Evolutionary conservation across 1,284 basidiomycete species (phyloP).

Genomic region (Sporisorium exsertum): DNA sequence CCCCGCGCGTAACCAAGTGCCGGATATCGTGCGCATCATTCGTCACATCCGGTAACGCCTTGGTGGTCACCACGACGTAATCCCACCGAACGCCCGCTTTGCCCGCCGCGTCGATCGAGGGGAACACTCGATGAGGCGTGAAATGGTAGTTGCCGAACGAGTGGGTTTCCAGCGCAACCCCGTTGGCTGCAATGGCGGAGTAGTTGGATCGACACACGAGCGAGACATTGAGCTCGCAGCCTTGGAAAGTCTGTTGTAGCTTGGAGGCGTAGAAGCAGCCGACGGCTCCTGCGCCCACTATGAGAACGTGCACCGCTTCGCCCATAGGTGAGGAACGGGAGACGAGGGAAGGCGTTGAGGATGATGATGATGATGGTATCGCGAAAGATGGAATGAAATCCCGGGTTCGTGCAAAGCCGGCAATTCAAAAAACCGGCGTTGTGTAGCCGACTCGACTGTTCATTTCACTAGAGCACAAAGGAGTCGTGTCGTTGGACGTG

Average conservation of each 20-base stretch:
- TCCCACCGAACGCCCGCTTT: conserved; percentile 64
- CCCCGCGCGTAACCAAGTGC: conserved; percentile 58
- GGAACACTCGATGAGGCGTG: conserved; percentile 68
- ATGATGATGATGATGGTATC: background rate
- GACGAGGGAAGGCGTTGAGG: background rate
- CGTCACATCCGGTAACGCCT: conserved; percentile 70
- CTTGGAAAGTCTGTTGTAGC: conserved; percentile 14
- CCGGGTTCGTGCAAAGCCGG: background rate
- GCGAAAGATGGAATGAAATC: conserved; percentile 1
- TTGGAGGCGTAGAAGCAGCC: conserved; percentile 71
- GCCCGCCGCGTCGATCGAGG: conserved; percentile 58
- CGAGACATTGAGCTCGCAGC: conserved; percentile 65
- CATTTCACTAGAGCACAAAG: no score
- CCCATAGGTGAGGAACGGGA: background rate
- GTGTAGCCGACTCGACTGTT: background rate
- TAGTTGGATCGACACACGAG: conserved; percentile 72
- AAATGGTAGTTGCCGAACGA: conserved; percentile 71
- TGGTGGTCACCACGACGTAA: conserved; percentile 71
- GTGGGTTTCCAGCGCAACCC: conserved; percentile 70
- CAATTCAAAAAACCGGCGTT: background rate
- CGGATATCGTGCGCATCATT: conserved; percentile 69
- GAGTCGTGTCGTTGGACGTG: no score
- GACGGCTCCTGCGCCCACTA: conserved; percentile 71
- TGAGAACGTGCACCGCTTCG: conserved; percentile 46
- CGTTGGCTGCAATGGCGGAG: conserved; percentile 64